Conservation (phyloP, 108 stramenopile species). For the Skeletonema menzelii region DNA sequence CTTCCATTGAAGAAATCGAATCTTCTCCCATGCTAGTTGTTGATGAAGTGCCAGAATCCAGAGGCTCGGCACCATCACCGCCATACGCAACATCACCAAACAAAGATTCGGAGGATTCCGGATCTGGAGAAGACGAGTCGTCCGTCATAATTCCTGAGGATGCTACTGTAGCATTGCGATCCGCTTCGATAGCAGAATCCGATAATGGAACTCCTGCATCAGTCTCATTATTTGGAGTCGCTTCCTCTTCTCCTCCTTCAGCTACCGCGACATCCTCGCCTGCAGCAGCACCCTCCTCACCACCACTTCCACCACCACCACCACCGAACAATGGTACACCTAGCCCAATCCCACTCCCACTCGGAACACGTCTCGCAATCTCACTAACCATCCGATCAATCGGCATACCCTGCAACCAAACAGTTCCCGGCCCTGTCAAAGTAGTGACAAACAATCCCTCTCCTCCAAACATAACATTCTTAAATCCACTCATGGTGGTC, state of each 20-base stretch:
- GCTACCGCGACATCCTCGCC: slow-evolving; percentile 9
- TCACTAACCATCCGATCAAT: slow-evolving; percentile 83
- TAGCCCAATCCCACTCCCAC: slow-evolving; percentile 77
- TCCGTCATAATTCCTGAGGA: slow-evolving; percentile 56
- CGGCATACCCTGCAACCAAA: slow-evolving; percentile 89
- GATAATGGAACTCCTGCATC: slow-evolving; percentile 24
- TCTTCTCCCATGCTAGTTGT: not conserved
- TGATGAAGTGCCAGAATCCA: not conserved
- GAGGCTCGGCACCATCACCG: not conserved
- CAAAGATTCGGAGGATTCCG: slow-evolving; percentile 62
- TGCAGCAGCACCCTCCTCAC: slow-evolving; percentile 16
- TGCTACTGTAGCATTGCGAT: slow-evolving; percentile 76
- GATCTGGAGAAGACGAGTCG: slow-evolving; percentile 26
- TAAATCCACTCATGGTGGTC: slow-evolving; percentile 80
- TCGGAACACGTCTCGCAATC: slow-evolving; percentile 84
- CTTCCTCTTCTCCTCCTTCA: slow-evolving; percentile 26
- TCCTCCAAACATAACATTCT: slow-evolving; percentile 91
- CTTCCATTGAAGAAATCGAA: not conserved
- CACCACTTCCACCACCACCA: slow-evolving; percentile 62
- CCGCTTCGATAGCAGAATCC: slow-evolving; percentile 59
- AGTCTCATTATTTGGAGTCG: slow-evolving; percentile 5
- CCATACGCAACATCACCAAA: slow-evolving; percentile 79
- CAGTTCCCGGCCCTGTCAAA: slow-evolving; percentile 87
- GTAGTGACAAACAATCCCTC: slow-evolving; percentile 93
- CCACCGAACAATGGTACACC: slow-evolving; percentile 69